Percentiles rank a stretch among this genome's conserved stretches.
Evolutionary conservation across 2,329 filamentous ascomycete species (phyloP).

Genomic region (Geosmithia flava): DNA sequence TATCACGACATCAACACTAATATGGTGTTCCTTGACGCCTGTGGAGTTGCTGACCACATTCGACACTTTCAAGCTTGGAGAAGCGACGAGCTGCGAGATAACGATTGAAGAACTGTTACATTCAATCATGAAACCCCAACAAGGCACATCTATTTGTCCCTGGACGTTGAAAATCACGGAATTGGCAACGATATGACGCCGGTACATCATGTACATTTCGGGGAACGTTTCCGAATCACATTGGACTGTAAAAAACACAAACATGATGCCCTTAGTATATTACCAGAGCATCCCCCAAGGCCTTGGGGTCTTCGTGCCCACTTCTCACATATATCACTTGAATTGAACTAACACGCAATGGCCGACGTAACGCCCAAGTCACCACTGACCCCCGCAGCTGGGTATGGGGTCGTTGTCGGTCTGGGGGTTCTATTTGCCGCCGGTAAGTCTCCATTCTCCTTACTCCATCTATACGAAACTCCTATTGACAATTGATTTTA

Average conservation of each 20-base stretch:
- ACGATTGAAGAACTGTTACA: too few relatives aligned
- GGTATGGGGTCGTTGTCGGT: slow-evolving; percentile 1
- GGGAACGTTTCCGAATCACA: too few relatives aligned
- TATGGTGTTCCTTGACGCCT: background rate
- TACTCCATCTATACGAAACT: background rate
- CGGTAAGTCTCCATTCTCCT: background rate
- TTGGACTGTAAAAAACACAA: too few relatives aligned
- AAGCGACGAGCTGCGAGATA: background rate
- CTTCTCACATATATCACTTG: too few relatives aligned
- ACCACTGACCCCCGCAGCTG: background rate
- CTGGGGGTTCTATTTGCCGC: slow-evolving; percentile 51
- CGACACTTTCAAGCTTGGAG: background rate
- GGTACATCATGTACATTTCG: too few relatives aligned
- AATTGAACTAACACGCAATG: background rate
- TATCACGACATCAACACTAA: background rate
- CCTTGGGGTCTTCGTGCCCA: too few relatives aligned
- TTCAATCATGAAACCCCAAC: background rate
- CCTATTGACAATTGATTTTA: background rate
- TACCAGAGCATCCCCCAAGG: too few relatives aligned
- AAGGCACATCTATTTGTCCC: background rate
- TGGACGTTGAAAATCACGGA: background rate
- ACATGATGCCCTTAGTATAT: too few relatives aligned
- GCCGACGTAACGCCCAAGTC: background rate
- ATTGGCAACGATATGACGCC: background rate
- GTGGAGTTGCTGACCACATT: background rate